Evolutionary conservation across 208 protist species (phyloP).

Genomic region (Leishmania mexicana): DNA sequence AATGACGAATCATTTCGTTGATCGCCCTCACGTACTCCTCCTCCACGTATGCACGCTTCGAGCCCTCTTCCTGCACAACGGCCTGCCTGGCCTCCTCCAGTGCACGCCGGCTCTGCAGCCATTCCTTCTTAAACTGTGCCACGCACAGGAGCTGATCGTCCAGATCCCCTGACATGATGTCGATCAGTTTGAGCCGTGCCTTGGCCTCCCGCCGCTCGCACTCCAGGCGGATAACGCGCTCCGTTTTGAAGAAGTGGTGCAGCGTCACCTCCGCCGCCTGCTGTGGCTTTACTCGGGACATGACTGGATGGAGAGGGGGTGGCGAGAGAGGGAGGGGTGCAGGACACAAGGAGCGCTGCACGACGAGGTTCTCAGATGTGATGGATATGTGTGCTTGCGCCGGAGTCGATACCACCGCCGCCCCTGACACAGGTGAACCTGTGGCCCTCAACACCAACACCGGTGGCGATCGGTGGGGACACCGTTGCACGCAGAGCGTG

Average conservation of each 20-base stretch:
- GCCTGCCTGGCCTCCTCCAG: slow-evolving; percentile 62
- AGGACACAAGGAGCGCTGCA: too few species aligned
- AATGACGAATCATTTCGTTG: slow-evolving; percentile 31
- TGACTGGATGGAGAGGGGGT: not conserved
- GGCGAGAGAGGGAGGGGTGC: too few species aligned
- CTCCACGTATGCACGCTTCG: slow-evolving; percentile 21
- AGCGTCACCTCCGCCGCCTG: slow-evolving; percentile 39
- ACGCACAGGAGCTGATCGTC: slow-evolving; percentile 85
- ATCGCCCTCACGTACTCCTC: slow-evolving; percentile 32
- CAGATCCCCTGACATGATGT: slow-evolving; percentile 64
- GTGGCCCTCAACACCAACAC: not conserved
- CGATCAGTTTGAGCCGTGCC: slow-evolving; percentile 65
- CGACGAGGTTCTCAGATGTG: not conserved
- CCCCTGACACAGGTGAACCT: not conserved
- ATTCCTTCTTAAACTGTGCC: slow-evolving; percentile 84
- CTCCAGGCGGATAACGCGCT: slow-evolving; percentile 83
- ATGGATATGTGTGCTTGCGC: not conserved
- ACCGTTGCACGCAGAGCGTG: not conserved
- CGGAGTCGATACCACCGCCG: not conserved
- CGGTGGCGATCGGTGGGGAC: not conserved
- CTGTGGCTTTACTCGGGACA: slow-evolving; percentile 38
- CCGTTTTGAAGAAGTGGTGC: slow-evolving; percentile 69
- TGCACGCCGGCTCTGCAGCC: slow-evolving; percentile 65
- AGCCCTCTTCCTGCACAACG: slow-evolving; percentile 52
- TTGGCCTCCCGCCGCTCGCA: slow-evolving; percentile 80